Conservation (phyloP, 2,329 filamentous ascomycete genomes). For the Ophiostoma fasciatum region DNA sequence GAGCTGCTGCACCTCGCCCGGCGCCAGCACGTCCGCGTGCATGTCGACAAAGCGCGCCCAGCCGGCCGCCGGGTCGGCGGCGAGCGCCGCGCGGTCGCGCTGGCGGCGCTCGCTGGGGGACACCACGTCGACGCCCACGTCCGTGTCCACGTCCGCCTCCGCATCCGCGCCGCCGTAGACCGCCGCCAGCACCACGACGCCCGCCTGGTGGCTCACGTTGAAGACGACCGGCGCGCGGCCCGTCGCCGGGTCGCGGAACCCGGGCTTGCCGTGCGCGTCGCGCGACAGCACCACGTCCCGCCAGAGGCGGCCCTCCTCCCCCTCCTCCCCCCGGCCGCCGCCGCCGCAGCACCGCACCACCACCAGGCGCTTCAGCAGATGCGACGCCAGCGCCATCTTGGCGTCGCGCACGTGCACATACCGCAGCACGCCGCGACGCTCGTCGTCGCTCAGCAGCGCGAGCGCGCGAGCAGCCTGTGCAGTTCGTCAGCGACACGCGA, state of each 20-base stretch:
- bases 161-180: constrained; percentile 17
- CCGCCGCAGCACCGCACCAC: constrained; percentile 34
- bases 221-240: constrained; percentile 40
- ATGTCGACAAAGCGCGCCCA: constrained; percentile 56
- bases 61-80: constrained; percentile 25
- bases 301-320: constrained; percentile 46
- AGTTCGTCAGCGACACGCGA: too few relatives aligned
- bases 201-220: constrained; percentile 68
- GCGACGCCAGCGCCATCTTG: constrained; percentile 57
- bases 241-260: constrained; percentile 33
- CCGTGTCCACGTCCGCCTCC: constrained; percentile 20
- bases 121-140: constrained; percentile 63
- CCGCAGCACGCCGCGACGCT: constrained; percentile 40
- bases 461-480: constrained; percentile 30
- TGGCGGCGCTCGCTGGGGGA: constrained; percentile 54
- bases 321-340: too few relatives aligned
- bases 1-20: constrained; percentile 46
- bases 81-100: constrained; percentile 44
- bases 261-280: constrained; percentile 38
- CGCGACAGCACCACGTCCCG: constrained; percentile 38
- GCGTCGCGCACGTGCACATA: constrained; percentile 58
- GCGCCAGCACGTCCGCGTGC: constrained; percentile 54
- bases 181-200: constrained; percentile 54
- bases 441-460: constrained; percentile 34
- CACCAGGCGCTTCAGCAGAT: constrained; percentile 58